A percentile compares a stretch with the other conserved stretches of the same genome.
Conservation (phyloP, 169 alveolate genomes). For the Ophryocystis elektroscirrha region DNA sequence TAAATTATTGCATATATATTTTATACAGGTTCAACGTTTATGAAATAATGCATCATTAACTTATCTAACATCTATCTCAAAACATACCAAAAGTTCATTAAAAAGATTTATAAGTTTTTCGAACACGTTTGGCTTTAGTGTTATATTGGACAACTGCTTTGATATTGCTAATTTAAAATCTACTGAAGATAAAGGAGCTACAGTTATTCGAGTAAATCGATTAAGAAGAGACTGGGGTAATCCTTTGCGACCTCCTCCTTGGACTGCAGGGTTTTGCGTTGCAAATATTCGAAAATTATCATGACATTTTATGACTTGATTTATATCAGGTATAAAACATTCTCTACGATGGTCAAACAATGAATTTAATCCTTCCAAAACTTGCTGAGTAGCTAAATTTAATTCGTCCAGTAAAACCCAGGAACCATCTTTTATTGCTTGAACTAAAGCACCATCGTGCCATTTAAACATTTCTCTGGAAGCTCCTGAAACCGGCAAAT, state of each 20-base stretch:
- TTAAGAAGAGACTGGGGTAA: constrained; percentile 93
- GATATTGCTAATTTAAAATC: constrained; percentile 4
- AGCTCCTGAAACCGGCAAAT: neutral
- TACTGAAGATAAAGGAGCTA: constrained; percentile 12
- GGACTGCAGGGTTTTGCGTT: constrained; percentile 83
- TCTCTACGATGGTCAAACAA: constrained; percentile 90
- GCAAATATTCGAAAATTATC: constrained; percentile 89
- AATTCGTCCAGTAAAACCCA: constrained; percentile 97
- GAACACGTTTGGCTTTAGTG: neutral
- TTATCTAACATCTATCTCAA: neutral
- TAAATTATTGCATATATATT: no score
- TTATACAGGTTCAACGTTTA: no score
- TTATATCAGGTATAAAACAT: constrained; percentile 54
- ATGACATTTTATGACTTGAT: constrained; percentile 65
- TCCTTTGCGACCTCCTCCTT: constrained; percentile 86
- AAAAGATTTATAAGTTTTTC: neutral
- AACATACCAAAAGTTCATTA: neutral
- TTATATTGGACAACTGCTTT: neutral
- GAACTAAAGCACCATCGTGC: constrained; percentile 88
- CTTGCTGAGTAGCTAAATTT: constrained; percentile 90
- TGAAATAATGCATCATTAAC: no score
- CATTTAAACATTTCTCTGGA: constrained; percentile 40
- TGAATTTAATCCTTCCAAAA: constrained; percentile 93
- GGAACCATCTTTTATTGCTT: constrained; percentile 80
- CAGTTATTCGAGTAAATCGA: constrained; percentile 78